Evolutionary conservation across 306 rosid genomes (phyloP), one percentile per base, ranked within the genome.

Genomic region (Lathyrus oleraceus): DNA sequence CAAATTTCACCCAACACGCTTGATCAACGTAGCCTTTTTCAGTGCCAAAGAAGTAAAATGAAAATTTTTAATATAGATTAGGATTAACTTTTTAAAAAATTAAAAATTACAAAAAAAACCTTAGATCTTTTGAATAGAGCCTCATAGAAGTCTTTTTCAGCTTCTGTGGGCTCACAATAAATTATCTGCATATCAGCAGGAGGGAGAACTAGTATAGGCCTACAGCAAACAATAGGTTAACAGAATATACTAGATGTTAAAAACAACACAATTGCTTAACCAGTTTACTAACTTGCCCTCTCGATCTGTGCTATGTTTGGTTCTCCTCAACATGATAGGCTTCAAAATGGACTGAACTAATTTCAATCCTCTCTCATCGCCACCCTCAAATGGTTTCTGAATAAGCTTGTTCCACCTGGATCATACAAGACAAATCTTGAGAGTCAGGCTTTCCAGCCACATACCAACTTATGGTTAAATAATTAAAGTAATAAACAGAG

Each of bases 351-450:
- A 88, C 76, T 93, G 97, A 76, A 90, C 97, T 81, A 93, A 81
- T 67, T 88, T 93, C 69, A 90, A 76, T 66, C 94, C 96, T 78
- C 93, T 90, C 75, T 85, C 96, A 84, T 93, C 97, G 70, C 98
- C 98, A 70, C 92, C 91, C 79, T 93, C 98, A 71, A 88, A 88
- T 74, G 98, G 98, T 75, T 93, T 93, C 79, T 93, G 98, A 69
- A 93, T 78, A 53, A 93, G 96, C 79, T 87, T 93, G 84, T 93
- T 90, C 98, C 98, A 93, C 98, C 98, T 93, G 73, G 48, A 85
- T 61, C 68, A 83, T 13, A 76, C n/a, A 51, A 65, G 73, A 76
- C 4, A 73, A 39, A 60, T 40, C 27, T 79, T 76, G 52, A 49
- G 23, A 60, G 51, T 51, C 63, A 69, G 75, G 65, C 25, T 70